Conservation (phyloP, 2,329 filamentous ascomycete genomes). For the Neopestalotiopsis sp. region DNA sequence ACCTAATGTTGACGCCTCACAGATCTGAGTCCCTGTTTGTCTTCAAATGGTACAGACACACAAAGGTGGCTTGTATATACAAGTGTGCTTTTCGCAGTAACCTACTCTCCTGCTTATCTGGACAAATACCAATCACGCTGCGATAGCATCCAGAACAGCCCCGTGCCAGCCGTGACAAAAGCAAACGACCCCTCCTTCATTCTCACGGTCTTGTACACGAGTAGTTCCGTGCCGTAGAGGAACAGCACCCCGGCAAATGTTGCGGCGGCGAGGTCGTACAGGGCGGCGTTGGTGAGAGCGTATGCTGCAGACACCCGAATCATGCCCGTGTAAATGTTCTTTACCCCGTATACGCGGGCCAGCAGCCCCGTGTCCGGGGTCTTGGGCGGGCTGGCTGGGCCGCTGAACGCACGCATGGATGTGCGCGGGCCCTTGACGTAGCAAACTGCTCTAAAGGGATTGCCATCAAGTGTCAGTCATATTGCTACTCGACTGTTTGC, state of each 20-base stretch:
- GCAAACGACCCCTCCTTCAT: constrained; percentile 29
- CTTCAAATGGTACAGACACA: no score
- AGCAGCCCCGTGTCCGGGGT: constrained; percentile 30
- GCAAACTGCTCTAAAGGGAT: constrained; percentile 27
- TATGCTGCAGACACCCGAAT: constrained; percentile 43
- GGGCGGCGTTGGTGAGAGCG: constrained; percentile 35
- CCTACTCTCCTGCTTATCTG: neutral
- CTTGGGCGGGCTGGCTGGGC: constrained; percentile 30
- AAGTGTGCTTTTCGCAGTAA: no score
- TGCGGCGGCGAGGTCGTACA: constrained; percentile 38
- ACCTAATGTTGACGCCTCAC: no score
- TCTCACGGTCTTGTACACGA: constrained; percentile 33
- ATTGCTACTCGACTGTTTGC: constrained; percentile 22
- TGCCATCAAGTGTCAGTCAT: neutral
- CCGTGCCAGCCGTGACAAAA: constrained; percentile 27
- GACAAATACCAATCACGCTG: constrained; percentile 30
- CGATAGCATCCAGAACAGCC: constrained; percentile 33
- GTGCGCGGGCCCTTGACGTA: constrained; percentile 30
- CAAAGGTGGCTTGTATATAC: no score
- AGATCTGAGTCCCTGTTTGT: no score
- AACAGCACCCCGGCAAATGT: constrained; percentile 39
- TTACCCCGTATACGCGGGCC: constrained; percentile 41
- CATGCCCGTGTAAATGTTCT: constrained; percentile 41
- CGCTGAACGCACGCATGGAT: constrained; percentile 34
- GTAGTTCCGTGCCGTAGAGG: constrained; percentile 34